Evolutionary conservation across 2,329 filamentous ascomycete species (phyloP), one percentile per base, ranked within the genome.

Genomic region (Fusarium nanum): DNA sequence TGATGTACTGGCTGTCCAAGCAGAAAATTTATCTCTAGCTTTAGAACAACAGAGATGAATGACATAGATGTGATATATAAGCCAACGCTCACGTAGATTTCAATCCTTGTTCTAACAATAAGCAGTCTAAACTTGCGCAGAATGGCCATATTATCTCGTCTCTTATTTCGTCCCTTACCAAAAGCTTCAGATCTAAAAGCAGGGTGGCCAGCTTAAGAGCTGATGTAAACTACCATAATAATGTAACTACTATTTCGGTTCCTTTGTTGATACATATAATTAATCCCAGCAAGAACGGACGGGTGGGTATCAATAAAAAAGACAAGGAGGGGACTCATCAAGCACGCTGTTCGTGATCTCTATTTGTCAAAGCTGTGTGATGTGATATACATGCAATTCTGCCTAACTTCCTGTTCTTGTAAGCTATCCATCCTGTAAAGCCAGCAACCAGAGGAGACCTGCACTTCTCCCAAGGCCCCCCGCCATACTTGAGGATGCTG

Each of bases 391-490:
- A 73, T 75, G 55, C 61, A 72, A 63, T 65, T 56, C 65, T 52
- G 32, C 65, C 64, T 59, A 40, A 46, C 50, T 41, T 61, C 32
- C 32, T 62, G 55, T 55, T 45, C 65, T 46, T 56, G 44, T 28
- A 60, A 52, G 44, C 58, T 42, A 40, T 62, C 53, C 55, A 27
- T 53, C 49, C 46, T 50, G 45, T 57, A 59, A 53, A 62, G 54
- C 56, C 60, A 32, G 28, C 46, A 54, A 60, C 68, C 61, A 59
- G 46, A 58, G 34, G 65, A 78, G 78, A 78, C 73, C 78, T 79
- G 77, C 78, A 79, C 78, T 77, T 77, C 78, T 74, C 74, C 65
- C 52, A 30, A 54, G 52, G 30, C 18, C 55, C 23, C 12, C 28
- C 62, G 56, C 65, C 50, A 22, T 34, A 28, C 25, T 64, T 12